phyloP scores from a whole-genome alignment of 2,329 filamentous ascomycete genomes.

The Ceratocystis smalleyi region DNA sequence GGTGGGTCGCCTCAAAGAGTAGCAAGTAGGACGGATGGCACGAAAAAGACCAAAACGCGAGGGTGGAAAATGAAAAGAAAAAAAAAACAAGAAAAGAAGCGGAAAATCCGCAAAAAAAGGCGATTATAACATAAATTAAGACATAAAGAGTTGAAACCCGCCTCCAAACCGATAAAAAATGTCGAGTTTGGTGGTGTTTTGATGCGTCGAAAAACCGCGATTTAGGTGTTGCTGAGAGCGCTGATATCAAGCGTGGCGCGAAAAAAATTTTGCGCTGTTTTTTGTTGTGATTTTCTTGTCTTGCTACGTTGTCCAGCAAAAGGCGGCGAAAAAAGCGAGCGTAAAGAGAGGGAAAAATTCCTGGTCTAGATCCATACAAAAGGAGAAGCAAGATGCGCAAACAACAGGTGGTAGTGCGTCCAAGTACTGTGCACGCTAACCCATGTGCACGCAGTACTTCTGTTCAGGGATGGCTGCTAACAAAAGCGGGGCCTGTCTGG shows the following conservation, averaged over 20 bases:
- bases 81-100: constrained; percentile 31
- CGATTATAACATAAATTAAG: constrained; percentile 16
- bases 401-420: background rate
- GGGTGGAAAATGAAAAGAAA: constrained; percentile 32
- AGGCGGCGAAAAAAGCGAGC: constrained; percentile 1
- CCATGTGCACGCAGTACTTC: background rate
- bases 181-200: constrained; percentile 8
- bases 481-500: background rate
- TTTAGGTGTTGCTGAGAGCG: constrained; percentile 4
- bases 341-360: constrained; percentile 1
- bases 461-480: background rate
- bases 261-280: constrained; percentile 14
- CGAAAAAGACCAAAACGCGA: constrained; percentile 33
- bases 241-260: constrained; percentile 12
- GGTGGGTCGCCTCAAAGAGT: constrained; percentile 21
- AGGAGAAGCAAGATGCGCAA: background rate
- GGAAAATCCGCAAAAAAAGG: constrained; percentile 20
- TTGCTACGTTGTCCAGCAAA: background rate
- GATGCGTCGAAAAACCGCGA: constrained; percentile 11
- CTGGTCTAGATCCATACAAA: background rate
- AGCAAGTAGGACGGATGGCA: constrained; percentile 20
- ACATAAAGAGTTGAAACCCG: constrained; percentile 13
- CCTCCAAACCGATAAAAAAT: constrained; percentile 8
- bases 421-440: constrained; percentile 5
- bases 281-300: constrained; percentile 11